Evolutionary conservation across 192 early-diverging fungal genomes (phyloP).

Genomic region (Entophlyctis helioformis): DNA sequence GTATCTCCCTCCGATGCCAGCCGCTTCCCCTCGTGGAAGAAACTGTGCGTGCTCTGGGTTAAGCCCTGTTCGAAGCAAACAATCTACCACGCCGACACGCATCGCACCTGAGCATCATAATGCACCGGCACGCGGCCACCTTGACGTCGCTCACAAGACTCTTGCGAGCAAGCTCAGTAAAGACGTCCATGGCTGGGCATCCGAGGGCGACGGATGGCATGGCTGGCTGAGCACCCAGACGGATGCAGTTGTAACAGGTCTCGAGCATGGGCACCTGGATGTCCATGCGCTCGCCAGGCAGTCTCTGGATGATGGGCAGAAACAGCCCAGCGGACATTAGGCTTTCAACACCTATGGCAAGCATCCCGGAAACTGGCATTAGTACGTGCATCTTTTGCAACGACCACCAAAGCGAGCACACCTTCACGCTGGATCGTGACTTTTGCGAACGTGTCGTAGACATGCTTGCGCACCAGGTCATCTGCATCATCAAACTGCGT

Average conservation of each 20-base stretch:
- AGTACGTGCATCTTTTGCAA: background rate
- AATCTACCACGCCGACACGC: too few species aligned
- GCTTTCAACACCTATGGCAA: slow-evolving; percentile 15
- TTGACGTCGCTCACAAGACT: slow-evolving; percentile 22
- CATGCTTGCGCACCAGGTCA: slow-evolving; percentile 22
- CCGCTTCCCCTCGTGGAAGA: slow-evolving; percentile 29
- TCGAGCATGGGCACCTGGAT: slow-evolving; percentile 35
- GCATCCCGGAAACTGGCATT: background rate
- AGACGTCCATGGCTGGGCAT: slow-evolving; percentile 27
- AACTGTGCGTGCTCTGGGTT: too few species aligned
- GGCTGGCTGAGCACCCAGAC: slow-evolving; percentile 13
- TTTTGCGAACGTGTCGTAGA: slow-evolving; percentile 21
- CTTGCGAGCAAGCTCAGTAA: slow-evolving; percentile 24
- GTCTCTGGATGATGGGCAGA: slow-evolving; percentile 13
- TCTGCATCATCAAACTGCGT: slow-evolving; percentile 29
- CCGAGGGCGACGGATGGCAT: slow-evolving; percentile 27
- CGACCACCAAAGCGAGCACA: slow-evolving; percentile 1
- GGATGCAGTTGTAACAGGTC: slow-evolving; percentile 34
- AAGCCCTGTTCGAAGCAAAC: too few species aligned
- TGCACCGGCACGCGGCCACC: slow-evolving; percentile 27
- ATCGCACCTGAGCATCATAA: slow-evolving; percentile 36
- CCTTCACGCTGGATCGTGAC: slow-evolving; percentile 22
- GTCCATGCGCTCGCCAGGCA: slow-evolving; percentile 29
- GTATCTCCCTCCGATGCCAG: slow-evolving; percentile 21
- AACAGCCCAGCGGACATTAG: slow-evolving; percentile 12